Base-by-base conservation (phyloP, 164 flowering plant species). In the Litsea cubeba region DNA sequence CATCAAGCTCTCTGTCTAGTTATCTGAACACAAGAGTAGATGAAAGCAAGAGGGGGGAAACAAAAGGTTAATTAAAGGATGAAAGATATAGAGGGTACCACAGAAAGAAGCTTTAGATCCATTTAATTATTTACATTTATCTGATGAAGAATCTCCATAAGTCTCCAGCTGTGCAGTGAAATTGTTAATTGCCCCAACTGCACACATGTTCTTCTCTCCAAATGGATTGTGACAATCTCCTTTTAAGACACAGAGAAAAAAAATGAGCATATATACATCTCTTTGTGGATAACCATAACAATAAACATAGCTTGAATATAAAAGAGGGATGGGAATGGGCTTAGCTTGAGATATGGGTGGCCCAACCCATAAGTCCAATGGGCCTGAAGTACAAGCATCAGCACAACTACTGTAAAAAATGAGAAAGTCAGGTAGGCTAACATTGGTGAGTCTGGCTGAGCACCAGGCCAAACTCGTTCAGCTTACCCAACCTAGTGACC, bases 211-310 rank as follows among this genome's bases (percentile, higher is more conserved):
- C 76, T 74, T 77, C 62, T 76, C 81, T 65, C 97, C 96, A 74
- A 79, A 64, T 69, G 83, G 87, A 81, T 94, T 92, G 75, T 91
- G 84, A 85, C 98, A 94, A 73, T 94, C 97, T 85, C 98, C 98
- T 94, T 94, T 58, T 11, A n/a, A 3, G 3, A 24, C 1, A 18
- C 17, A 12, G 3, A n/a, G 7, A 58, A 71, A 12, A 12, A 5
- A 71, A 28, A 18, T 14, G 18, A 24, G 35, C 17, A 18, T 25
- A 24, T 24, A 24, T 18, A 60, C 23, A 60, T 18, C 20, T 22
- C 23, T 60, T 0, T 58, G 23, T 20, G n/a, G 62, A 60, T n/a
- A 40, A 40, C 46, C 46, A 40, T 8, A 5, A 40, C 46, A 40
- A 8, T 7, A 40, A 40, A 40, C 2, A 40, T 40, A 40, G 46